phyloP scores from a whole-genome alignment of 2,329 filamentous ascomycete genomes.

The Colletotrichum cereale region DNA sequence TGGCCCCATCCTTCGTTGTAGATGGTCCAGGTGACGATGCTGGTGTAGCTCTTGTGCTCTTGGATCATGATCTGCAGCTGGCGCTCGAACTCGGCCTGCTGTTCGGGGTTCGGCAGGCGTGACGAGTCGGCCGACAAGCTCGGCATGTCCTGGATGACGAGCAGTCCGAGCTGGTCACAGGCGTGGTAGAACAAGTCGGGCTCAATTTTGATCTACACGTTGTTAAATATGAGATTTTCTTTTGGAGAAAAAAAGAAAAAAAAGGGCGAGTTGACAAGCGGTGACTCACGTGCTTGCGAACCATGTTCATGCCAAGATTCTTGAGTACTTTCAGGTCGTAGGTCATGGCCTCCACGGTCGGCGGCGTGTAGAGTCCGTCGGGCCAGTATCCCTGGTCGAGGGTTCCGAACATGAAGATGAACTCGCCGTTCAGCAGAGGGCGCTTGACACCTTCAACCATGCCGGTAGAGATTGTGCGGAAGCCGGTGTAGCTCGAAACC shows the following conservation, averaged over 20 bases:
- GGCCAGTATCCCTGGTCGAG: conserved; percentile 81
- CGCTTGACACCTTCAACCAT: conserved; percentile 69
- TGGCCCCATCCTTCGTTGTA: conserved; percentile 83
- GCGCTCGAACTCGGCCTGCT: conserved; percentile 74
- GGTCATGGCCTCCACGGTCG: conserved; percentile 75
- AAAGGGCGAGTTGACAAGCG: no score
- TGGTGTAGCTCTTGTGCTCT: conserved; percentile 74
- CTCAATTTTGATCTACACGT: conserved; percentile 72
- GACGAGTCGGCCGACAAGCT: conserved; percentile 58
- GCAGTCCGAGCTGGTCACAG: conserved; percentile 73
- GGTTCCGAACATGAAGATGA: conserved; percentile 75
- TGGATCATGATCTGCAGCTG: conserved; percentile 72
- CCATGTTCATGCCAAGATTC: conserved; percentile 75
- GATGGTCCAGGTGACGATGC: conserved; percentile 75
- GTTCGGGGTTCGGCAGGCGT: conserved; percentile 54
- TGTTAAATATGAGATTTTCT: conserved; percentile 35
- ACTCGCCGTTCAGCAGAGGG: conserved; percentile 76
- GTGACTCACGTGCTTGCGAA: conserved; percentile 74
- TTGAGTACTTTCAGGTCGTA: conserved; percentile 76
- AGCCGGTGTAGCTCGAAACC: conserved; percentile 76
- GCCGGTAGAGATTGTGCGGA: conserved; percentile 72
- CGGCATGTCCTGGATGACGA: conserved; percentile 81
- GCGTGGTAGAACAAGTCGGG: conserved; percentile 76
- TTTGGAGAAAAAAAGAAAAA: not conserved
- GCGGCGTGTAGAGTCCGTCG: conserved; percentile 75